Evolutionary conservation across 1,284 basidiomycete genomes (phyloP), one percentile per base, ranked within the genome.

Genomic region (Moesziomyces parantarcticus): DNA sequence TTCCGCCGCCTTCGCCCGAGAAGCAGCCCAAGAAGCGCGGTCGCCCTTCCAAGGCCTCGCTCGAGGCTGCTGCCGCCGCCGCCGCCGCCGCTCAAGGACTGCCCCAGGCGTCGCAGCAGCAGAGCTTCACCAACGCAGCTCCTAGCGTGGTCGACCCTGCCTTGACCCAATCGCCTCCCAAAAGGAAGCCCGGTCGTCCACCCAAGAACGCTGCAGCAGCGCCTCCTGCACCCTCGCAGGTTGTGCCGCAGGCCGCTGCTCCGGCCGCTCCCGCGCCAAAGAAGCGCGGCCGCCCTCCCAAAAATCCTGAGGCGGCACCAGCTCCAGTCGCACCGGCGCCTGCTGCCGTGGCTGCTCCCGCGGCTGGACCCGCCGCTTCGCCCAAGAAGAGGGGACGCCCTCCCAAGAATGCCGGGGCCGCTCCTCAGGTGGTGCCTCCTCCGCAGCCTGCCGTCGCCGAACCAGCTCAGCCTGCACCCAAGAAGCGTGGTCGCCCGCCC

Each of bases 11-110:
- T 9, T 8, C 50, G 21, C 29, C 57, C 11, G 51, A 65, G 18
- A 47, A 53, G 14, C 50, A 52, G n/a, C 22, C 61, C 50, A 72
- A 66, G 56, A 73, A 68, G 56, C 49, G 63, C 62, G 69, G 64
- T 25, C 65, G 65, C 39, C 65, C 65, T 10, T 68, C 65, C 11
- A 68, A 68, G 44, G 48, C 50, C 32, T 52, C 45, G 32, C 50
- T 53, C 41, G 58, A 52, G 22, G 57, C 50, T 8, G 44, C 44
- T 5, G 50, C 57, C 34, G 56, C 41, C 11, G 47, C 58, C 16
- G 32, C 40, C 11, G 41, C 41, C 18, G 10, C 58, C 5, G 53
- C 54, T 13, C 10, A 32, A 13, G 29, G 29, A 32, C 5, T n/a
- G 55, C 58, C 29, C 43, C 59, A 40, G 53, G 49, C n/a, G 36